A percentile compares a stretch with the other conserved stretches of the same genome.
Evolutionary conservation across 1,139 yeast genomes (phyloP).

Genomic region (Pichia sp.): DNA sequence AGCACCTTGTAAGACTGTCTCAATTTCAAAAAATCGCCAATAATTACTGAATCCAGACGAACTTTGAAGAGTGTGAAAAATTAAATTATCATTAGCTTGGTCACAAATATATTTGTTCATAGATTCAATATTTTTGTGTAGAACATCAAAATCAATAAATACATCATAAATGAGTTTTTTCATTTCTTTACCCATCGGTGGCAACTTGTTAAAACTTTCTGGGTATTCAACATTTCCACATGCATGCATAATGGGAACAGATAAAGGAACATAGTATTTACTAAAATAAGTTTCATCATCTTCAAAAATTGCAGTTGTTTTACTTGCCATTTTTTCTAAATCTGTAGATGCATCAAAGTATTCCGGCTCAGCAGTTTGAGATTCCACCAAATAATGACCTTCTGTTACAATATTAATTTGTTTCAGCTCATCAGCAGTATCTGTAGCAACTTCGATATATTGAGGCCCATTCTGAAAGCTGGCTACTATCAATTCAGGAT

Average conservation of each 20-base stretch:
- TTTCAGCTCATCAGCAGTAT: neutral
- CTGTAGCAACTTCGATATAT: no score
- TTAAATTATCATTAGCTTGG: slow-evolving; percentile 27
- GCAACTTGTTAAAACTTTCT: slow-evolving; percentile 20
- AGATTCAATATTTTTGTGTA: slow-evolving; percentile 31
- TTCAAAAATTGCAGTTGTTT: slow-evolving; percentile 28
- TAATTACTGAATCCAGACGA: slow-evolving; percentile 28
- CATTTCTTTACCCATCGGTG: slow-evolving; percentile 29
- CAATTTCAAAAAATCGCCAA: slow-evolving; percentile 39
- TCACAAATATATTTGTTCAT: slow-evolving; percentile 32
- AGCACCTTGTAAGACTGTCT: slow-evolving; percentile 24
- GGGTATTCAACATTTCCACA: slow-evolving; percentile 31
- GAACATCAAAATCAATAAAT: slow-evolving; percentile 35
- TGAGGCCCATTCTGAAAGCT: no score
- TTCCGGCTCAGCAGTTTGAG: slow-evolving; percentile 2
- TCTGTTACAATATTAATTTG: neutral
- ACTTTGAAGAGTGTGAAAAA: slow-evolving; percentile 24
- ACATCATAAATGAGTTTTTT: slow-evolving; percentile 35
- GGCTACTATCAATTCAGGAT: no score
- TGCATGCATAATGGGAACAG: slow-evolving; percentile 34
- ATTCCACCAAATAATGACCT: neutral
- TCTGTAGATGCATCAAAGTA: slow-evolving; percentile 3
- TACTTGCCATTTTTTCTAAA: slow-evolving; percentile 2
- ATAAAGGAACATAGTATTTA: slow-evolving; percentile 32
- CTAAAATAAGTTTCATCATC: slow-evolving; percentile 34